Evolutionary conservation across 78 protist species (phyloP), one percentile per base, ranked within the genome.

Genomic region (Dictyostelium brefeldianum): DNA sequence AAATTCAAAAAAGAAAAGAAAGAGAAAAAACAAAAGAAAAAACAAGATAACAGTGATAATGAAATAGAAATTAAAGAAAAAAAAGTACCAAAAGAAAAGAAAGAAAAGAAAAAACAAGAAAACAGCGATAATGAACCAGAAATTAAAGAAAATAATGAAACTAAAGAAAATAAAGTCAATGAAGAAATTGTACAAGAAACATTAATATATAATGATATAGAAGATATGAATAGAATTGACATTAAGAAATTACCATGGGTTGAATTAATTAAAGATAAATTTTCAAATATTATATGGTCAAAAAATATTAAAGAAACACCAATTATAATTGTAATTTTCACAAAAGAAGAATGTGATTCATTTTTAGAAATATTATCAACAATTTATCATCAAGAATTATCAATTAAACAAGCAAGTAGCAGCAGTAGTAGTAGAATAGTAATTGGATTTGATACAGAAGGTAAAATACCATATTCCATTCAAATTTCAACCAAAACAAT

Each of bases 401-500:
- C 46, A 5, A 31, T 67, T 27, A 1, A 18, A 22, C 0, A 8
- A 6, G 31, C 25, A 4, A 2, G 8, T 31, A 2, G 31, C 4
- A 36, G 46, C 0, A 59, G 15, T 3, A 43, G n/a, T 46, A 46
- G 10, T n/a, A 85, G 53, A 25, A 41, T 51, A n/a, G 62, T 85
- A 3, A 18, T 85, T 46, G 92, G 92, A 1, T 85, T 85, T 36
- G 92, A 85, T 74, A 47, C 53, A 56, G 92, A 85, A 48, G 92
- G 92, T 43, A 18, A 7, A 14, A 56, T 25, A 12, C 83, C 83
- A 22, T 85, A 74, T 18, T 59, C 67, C 0, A 11, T 85, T 46
- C 92, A 85, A 36, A 10, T 85, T 3, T 85, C 92, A 25, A 85
- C 92, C 0, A 62, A 73, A 14, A 74, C 92, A 2, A 83, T 85